A percentile compares a stretch with the other conserved stretches of the same genome.
Evolutionary conservation across 495 filamentous ascomycete genomes (phyloP).

Genomic region (Cryomyces antarcticus): DNA sequence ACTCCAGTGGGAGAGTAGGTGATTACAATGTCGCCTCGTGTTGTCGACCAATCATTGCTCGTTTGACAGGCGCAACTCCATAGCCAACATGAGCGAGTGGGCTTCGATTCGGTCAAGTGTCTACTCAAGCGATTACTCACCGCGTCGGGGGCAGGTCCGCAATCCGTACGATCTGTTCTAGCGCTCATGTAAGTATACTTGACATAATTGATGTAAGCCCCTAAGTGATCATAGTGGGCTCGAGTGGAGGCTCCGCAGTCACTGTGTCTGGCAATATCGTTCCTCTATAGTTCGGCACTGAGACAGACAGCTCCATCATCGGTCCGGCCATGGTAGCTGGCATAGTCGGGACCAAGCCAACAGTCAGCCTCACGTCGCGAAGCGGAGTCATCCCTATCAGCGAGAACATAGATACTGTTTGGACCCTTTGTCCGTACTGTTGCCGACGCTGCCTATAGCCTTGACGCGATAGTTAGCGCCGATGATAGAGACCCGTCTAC

Average conservation of each 20-base stretch:
- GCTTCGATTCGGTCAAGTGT: slow-evolving; percentile 7
- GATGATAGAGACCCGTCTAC: slow-evolving; percentile 2
- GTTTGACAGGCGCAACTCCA: no score
- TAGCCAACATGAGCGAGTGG: slow-evolving; percentile 23
- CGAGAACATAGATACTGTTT: slow-evolving; percentile 3
- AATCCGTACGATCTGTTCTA: background rate
- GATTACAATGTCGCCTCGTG: no score
- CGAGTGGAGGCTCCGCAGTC: background rate
- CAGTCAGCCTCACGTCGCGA: slow-evolving; percentile 5
- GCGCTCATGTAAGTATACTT: slow-evolving; percentile 7
- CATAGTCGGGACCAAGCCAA: slow-evolving; percentile 7
- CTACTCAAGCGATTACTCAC: slow-evolving; percentile 2
- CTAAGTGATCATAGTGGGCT: background rate
- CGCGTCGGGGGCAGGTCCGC: slow-evolving; percentile 1
- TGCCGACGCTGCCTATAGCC: slow-evolving; percentile 2
- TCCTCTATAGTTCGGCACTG: slow-evolving; percentile 2
- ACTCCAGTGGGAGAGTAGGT: no score
- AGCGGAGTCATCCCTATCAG: slow-evolving; percentile 4
- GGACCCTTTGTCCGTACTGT: slow-evolving; percentile 3
- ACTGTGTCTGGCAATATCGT: background rate
- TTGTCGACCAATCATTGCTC: no score
- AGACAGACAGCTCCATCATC: slow-evolving; percentile 5
- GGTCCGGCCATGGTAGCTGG: slow-evolving; percentile 1
- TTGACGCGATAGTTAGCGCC: slow-evolving; percentile 2
- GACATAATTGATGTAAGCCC: no score